phyloP scores from a whole-genome alignment of 139 green algal species.

The Chlorella ohadii region DNA sequence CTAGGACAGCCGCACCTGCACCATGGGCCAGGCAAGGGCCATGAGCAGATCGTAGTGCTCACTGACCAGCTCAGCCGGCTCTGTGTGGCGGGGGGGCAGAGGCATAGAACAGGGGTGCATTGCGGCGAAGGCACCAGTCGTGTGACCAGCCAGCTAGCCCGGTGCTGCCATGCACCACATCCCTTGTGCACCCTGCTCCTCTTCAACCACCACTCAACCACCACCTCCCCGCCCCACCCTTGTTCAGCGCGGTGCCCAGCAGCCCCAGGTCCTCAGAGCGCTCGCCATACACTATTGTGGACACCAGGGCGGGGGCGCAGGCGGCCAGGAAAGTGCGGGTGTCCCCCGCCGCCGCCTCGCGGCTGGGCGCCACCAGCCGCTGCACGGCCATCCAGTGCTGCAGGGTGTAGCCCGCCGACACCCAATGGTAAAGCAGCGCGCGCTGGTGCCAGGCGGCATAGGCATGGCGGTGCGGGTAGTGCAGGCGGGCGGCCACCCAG shows the following conservation, averaged over 20 bases:
- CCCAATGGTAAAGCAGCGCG: constrained; percentile 32
- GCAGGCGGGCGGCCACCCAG: constrained; percentile 29
- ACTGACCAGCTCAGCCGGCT: constrained; percentile 25
- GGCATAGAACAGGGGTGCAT: not conserved
- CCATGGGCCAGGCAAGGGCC: not conserved
- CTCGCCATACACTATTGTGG: constrained; percentile 37
- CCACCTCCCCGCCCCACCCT: not conserved
- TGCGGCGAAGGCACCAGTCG: no score
- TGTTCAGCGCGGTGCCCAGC: not conserved
- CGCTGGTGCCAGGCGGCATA: constrained; percentile 38
- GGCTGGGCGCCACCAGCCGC: constrained; percentile 31
- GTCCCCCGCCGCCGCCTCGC: not conserved
- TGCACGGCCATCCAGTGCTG: constrained; percentile 15
- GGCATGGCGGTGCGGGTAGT: constrained; percentile 42
- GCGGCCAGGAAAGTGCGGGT: not conserved
- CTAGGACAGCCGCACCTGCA: no score
- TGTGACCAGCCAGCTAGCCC: no score
- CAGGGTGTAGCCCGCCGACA: constrained; percentile 6
- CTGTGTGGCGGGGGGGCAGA: not conserved
- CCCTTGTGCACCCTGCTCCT: not conserved
- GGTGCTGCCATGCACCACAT: no score
- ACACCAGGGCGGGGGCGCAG: constrained; percentile 16
- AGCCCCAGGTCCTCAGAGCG: constrained; percentile 25
- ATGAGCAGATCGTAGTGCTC: constrained; percentile 31
- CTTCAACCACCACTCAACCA: not conserved